These are phyloP conservation scores for Cyanodermella asteris DNA, from an alignment of 2,329 filamentous ascomycete species.

Conservation along the genomic window DNA sequence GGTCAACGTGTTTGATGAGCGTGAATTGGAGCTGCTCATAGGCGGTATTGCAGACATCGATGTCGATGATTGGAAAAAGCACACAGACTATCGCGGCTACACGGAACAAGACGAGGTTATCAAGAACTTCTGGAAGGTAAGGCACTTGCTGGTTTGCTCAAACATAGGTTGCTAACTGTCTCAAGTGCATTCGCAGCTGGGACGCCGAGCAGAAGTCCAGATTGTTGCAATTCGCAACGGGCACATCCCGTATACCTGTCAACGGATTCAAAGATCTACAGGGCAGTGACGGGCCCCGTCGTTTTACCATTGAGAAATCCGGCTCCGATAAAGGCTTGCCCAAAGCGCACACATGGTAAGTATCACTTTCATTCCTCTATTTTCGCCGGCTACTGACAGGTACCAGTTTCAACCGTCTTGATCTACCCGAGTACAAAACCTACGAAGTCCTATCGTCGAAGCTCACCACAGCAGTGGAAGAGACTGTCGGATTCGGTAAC, in stretches of 20 bases:
- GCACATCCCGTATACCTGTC: slow-evolving; percentile 91
- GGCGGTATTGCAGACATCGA: slow-evolving; percentile 99
- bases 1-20: slow-evolving; percentile 96
- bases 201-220: slow-evolving; percentile 96
- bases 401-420: slow-evolving; percentile 79
- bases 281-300: slow-evolving; percentile 79
- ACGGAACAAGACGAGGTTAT: slow-evolving; percentile 95
- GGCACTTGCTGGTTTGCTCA: slow-evolving; percentile 5
- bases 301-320: slow-evolving; percentile 96
- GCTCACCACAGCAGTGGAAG: slow-evolving; percentile 89
- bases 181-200: slow-evolving; percentile 70
- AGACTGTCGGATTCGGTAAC: slow-evolving; percentile 96
- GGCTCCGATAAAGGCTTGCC: slow-evolving; percentile 77
- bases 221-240: slow-evolving; percentile 87
- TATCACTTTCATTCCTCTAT: slow-evolving; percentile 1
- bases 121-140: slow-evolving; percentile 87
- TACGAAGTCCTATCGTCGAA: slow-evolving; percentile 72
- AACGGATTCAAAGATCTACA: slow-evolving; percentile 99
- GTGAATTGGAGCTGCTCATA: slow-evolving; percentile 86
- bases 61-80: slow-evolving; percentile 99
- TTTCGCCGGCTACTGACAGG: slow-evolving; percentile 5
- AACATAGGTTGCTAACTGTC: slow-evolving; percentile 8
- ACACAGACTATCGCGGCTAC: slow-evolving; percentile 96
- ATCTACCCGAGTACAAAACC: slow-evolving; percentile 80
- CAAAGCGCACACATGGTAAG: slow-evolving; percentile 90